These are phyloP conservation scores for Exophiala dermatitidis DNA, from an alignment of 2,329 filamentous ascomycete species.

Conservation along the genomic window DNA sequence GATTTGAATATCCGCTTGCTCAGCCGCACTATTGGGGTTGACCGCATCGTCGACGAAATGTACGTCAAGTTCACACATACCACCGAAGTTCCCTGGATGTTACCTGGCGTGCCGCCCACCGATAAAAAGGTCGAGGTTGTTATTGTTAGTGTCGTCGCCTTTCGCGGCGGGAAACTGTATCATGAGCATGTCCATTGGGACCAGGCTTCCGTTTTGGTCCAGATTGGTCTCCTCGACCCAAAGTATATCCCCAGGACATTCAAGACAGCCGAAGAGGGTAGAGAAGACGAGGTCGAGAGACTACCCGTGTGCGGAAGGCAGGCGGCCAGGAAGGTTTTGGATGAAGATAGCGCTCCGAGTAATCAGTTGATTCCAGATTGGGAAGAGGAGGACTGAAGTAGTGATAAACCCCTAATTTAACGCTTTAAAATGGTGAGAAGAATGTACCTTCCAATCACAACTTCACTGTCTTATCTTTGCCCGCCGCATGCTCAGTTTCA, in stretches of 20 bases:
- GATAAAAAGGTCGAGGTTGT: constrained; percentile 51
- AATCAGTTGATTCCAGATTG: constrained; percentile 29
- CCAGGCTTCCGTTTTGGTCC: constrained; percentile 54
- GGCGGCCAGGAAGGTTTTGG: constrained; percentile 35
- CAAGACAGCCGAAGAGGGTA: constrained; percentile 29
- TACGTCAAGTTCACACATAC: constrained; percentile 52
- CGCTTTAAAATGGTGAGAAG: too few relatives aligned
- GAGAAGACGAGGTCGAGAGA: constrained; percentile 31
- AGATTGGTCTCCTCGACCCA: constrained; percentile 52
- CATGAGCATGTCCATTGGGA: constrained; percentile 58
- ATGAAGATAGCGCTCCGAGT: constrained; percentile 35
- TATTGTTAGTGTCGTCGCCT: constrained; percentile 50
- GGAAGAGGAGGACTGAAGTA: constrained; percentile 12
- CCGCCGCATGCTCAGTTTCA: too few relatives aligned
- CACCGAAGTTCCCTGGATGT: constrained; percentile 51
- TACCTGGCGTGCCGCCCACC: constrained; percentile 52
- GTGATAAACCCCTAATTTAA: too few relatives aligned
- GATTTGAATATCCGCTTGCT: constrained; percentile 49
- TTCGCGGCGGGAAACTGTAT: constrained; percentile 48
- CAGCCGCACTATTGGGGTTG: constrained; percentile 51
- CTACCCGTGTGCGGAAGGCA: constrained; percentile 38
- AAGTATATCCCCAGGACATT: constrained; percentile 46
- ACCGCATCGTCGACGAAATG: constrained; percentile 56
- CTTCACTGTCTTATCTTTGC: neutral
- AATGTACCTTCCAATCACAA: neutral